Evolutionary conservation across 1,284 basidiomycete genomes (phyloP).

Genomic region (Cryptococcus jaspeensis): DNA sequence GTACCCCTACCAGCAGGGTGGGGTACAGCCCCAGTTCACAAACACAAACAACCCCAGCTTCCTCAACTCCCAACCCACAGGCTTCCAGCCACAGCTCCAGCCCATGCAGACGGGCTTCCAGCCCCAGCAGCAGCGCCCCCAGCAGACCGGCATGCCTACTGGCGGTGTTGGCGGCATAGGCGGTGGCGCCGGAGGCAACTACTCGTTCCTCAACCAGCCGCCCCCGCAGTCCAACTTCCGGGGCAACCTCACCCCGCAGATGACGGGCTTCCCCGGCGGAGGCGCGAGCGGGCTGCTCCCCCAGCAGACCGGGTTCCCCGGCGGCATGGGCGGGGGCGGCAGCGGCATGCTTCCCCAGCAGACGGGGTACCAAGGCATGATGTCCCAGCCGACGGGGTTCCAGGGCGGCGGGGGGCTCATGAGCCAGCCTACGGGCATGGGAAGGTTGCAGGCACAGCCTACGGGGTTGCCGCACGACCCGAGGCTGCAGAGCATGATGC

Average conservation of each 20-base stretch:
- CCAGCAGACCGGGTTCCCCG: conserved; percentile 55
- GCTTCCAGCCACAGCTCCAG: conserved; percentile 46
- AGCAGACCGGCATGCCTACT: conserved; percentile 12
- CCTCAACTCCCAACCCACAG: conserved; percentile 38
- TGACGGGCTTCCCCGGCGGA: conserved; percentile 39
- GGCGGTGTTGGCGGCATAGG: conserved; percentile 14
- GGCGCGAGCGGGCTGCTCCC: conserved; percentile 36
- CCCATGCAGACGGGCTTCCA: conserved; percentile 57
- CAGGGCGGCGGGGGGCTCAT: conserved; percentile 54
- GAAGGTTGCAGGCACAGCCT: conserved; percentile 39
- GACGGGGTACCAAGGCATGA: conserved; percentile 24
- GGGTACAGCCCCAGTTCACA: conserved; percentile 29
- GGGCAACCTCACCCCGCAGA: conserved; percentile 36
- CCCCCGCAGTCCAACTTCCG: conserved; percentile 33
- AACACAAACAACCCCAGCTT: conserved; percentile 27
- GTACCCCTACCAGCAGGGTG: conserved; percentile 17
- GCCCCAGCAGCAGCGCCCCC: conserved; percentile 26
- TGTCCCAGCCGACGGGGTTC: conserved; percentile 35
- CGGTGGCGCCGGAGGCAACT: conserved; percentile 26
- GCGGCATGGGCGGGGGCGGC: conserved; percentile 38
- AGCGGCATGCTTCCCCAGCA: conserved; percentile 41
- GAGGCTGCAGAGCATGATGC: conserved; percentile 77
- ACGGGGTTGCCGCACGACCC: conserved; percentile 62
- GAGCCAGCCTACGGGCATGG: conserved; percentile 71
- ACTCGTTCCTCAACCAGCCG: conserved; percentile 49